Evolutionary conservation across 1,284 basidiomycete genomes (phyloP), one percentile per base, ranked within the genome.

Genomic region (Leccinum griseonigrum): DNA sequence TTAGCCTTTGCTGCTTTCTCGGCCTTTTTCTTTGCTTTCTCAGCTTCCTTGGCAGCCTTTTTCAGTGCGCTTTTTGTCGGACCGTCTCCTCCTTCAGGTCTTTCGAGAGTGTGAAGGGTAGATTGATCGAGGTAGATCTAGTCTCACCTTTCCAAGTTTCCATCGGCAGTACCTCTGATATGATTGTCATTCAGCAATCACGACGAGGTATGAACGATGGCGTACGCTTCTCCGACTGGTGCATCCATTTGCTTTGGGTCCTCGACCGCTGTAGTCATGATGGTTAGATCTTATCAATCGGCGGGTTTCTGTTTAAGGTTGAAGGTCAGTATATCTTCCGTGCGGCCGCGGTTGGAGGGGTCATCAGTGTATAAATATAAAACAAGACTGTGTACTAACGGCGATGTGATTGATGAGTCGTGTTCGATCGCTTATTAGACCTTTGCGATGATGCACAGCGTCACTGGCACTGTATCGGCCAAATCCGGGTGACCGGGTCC

Each of bases 61-160:
- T 98, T 98, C 66, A 95, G 79, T 71, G 97, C 95, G 73, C 84
- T 94, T 79, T 98, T 98, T 62, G 91, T 90, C 7, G 91, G 90
- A 22, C 79, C 85, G 36, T 77, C 69, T 29, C 76, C 64, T 56
- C 74, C 74, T 69, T 78, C 72, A 10, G 55, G 50, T 57, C 73
- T 75, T 60, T 2, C 28, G 61, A 54, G 26, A 40, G 50, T 55
- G 55, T 60, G 63, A 58, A 48, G 34, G 32, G 36, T 31, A 4
- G 54, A 60, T 52, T 53, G 55, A 60, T 56, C 1, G n/a, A 36
- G 50, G 18, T 13, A 7, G 31, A 28, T 54, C 26, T n/a, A 31
- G 22, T 52, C 68, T 58, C 57, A 68, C 67, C 36, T 48, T 38
- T 64, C 66, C 9, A 55, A 32, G 55, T 48, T 56, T 50, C 43